phyloP scores from a whole-genome alignment of 2,329 filamentous ascomycete genomes.

The Colletotrichum incanum region DNA sequence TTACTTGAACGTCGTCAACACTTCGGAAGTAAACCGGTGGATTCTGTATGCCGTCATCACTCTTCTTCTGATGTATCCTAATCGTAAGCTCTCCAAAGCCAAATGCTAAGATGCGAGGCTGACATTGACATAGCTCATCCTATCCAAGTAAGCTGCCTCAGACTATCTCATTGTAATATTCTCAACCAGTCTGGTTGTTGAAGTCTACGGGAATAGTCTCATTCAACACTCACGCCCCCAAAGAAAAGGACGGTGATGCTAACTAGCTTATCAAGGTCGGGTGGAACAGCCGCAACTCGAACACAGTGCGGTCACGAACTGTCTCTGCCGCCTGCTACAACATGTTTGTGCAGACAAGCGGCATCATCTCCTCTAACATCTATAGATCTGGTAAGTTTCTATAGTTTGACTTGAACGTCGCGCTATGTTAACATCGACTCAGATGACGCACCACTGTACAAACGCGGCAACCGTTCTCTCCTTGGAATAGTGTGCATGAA shows the following conservation, averaged over 20 bases:
- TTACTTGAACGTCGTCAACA: constrained; percentile 58
- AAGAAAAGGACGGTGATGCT: not conserved
- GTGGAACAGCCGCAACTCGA: constrained; percentile 70
- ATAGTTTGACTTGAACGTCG: not conserved
- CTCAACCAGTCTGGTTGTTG: not conserved
- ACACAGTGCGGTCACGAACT: constrained; percentile 72
- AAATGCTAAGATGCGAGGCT: constrained; percentile 55
- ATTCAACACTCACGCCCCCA: too few species aligned
- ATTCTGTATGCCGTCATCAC: constrained; percentile 54
- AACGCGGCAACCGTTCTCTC: constrained; percentile 68
- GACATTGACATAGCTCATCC: constrained; percentile 56
- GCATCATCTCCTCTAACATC: constrained; percentile 59
- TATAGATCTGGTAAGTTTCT: constrained; percentile 52
- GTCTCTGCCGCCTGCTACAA: constrained; percentile 78
- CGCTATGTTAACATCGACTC: constrained; percentile 54
- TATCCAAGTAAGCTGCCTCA: constrained; percentile 51
- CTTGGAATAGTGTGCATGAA: constrained; percentile 62
- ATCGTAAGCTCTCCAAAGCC: constrained; percentile 44
- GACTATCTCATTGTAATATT: not conserved
- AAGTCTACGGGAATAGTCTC: not conserved
- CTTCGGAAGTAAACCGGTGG: constrained; percentile 51
- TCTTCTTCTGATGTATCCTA: constrained; percentile 53
- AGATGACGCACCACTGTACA: constrained; percentile 64
- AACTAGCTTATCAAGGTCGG: constrained; percentile 49
- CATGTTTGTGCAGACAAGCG: constrained; percentile 63